These are phyloP conservation scores for Posidonia oceanica DNA, from an alignment of 116 monocot species.

Conservation along the genomic window DNA sequence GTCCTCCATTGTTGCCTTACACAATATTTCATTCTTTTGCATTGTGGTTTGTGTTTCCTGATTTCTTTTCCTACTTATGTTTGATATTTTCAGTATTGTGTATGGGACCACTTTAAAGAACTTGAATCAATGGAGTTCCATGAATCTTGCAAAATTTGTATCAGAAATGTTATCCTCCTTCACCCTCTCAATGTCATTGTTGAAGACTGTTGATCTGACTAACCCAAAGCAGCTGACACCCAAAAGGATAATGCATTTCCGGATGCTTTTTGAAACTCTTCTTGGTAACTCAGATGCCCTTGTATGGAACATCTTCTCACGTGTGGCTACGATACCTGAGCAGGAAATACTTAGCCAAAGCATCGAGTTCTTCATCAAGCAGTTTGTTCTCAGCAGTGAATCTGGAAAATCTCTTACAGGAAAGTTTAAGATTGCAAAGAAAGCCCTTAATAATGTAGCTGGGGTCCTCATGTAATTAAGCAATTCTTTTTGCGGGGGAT, in stretches of 20 bases:
- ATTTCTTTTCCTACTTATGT: background rate
- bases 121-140: slow-evolving; percentile 67
- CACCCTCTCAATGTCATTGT: slow-evolving; percentile 56
- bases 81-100: slow-evolving; percentile 52
- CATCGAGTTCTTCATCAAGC: slow-evolving; percentile 60
- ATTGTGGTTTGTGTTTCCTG: background rate
- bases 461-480: slow-evolving; percentile 53
- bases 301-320: slow-evolving; percentile 82
- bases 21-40: too few relatives aligned
- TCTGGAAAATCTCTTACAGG: slow-evolving; percentile 9
- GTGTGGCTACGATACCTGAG: slow-evolving; percentile 51
- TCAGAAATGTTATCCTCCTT: slow-evolving; percentile 68
- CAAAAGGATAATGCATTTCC: slow-evolving; percentile 65
- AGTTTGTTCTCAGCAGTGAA: slow-evolving; percentile 32
- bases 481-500: background rate
- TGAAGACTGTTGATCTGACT: slow-evolving; percentile 52
- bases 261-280: slow-evolving; percentile 63
- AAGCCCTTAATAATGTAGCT: slow-evolving; percentile 68
- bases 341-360: slow-evolving; percentile 39
- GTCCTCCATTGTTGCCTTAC: too few relatives aligned
- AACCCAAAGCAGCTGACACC: slow-evolving; percentile 38
- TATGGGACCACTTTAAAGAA: slow-evolving; percentile 96
- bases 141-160: slow-evolving; percentile 76
- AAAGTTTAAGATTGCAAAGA: slow-evolving; percentile 60
- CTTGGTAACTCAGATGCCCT: slow-evolving; percentile 36